These are phyloP conservation scores for Pseudogymnoascus sp. DNA, from an alignment of 2,329 filamentous ascomycete species.

Conservation along the genomic window DNA sequence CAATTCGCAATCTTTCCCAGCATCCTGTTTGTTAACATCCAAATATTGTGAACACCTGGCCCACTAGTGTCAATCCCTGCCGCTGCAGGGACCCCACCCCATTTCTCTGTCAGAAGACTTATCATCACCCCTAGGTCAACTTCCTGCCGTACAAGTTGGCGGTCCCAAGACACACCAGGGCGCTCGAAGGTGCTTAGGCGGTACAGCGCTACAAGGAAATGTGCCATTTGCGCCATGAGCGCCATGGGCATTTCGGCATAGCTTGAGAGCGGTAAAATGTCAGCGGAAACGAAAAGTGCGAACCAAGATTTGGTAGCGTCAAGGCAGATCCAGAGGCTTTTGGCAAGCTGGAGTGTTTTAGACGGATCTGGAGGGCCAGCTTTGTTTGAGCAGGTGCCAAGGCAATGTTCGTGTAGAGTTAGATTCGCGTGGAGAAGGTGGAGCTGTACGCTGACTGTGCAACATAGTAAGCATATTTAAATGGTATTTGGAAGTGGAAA, in stretches of 20 bases:
- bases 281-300: not conserved
- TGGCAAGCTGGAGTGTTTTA: not conserved
- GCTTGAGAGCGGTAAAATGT: not conserved
- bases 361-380: not conserved
- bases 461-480: not conserved
- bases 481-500: not conserved
- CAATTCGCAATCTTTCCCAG: not conserved
- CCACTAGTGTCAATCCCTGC: not conserved
- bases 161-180: constrained; percentile 2
- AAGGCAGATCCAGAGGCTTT: not conserved
- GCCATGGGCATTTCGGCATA: constrained; percentile 5
- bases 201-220: not conserved
- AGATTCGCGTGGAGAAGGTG: not conserved
- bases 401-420: not conserved
- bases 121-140: constrained; percentile 2
- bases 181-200: not conserved
- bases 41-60: not conserved
- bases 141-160: not conserved
- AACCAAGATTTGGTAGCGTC: constrained; percentile 2
- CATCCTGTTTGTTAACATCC: constrained; percentile 1
- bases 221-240: not conserved
- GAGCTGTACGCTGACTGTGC: not conserved
- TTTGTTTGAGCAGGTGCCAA: not conserved
- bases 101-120: not conserved
- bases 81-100: not conserved